Conservation (phyloP, 108 stramenopile species). For the Asterionellopsis glacialis region DNA sequence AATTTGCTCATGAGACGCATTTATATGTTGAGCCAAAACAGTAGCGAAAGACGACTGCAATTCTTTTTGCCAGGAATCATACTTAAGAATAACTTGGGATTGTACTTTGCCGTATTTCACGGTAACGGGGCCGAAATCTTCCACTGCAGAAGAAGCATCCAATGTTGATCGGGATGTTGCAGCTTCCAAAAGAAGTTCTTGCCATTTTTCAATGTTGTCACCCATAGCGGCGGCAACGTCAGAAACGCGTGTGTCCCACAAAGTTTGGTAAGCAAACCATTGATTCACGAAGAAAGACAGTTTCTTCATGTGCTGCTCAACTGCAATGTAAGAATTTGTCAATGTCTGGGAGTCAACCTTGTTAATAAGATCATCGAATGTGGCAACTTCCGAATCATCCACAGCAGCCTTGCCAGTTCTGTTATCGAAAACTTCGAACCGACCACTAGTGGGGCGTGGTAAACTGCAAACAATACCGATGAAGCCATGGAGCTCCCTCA, state of each 20-base stretch:
- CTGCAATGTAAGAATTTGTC: constrained; percentile 56
- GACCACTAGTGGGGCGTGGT: constrained; percentile 77
- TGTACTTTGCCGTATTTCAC: constrained; percentile 91
- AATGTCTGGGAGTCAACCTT: constrained; percentile 41
- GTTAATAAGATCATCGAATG: constrained; percentile 51
- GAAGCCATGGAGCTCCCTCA: constrained; percentile 76
- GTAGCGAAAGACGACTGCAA: constrained; percentile 85
- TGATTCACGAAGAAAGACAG: constrained; percentile 67
- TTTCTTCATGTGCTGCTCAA: constrained; percentile 68
- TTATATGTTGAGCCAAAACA: constrained; percentile 64
- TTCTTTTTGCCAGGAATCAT: constrained; percentile 98
- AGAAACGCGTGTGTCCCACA: constrained; percentile 92
- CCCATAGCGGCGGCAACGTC: constrained; percentile 79
- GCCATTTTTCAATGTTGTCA: constrained; percentile 86
- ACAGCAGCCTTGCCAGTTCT: constrained; percentile 10
- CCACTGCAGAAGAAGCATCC: constrained; percentile 72
- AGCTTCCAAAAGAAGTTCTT: constrained; percentile 76
- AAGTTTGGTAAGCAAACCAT: constrained; percentile 93
- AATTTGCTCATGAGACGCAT: constrained; percentile 60
- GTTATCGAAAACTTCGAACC: constrained; percentile 88
- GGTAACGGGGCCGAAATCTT: constrained; percentile 83
- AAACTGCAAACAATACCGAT: constrained; percentile 79
- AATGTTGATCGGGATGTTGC: constrained; percentile 80
- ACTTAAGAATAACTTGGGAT: constrained; percentile 91
- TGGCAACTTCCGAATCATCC: constrained; percentile 9